Base-by-base conservation (phyloP, 2,329 filamentous ascomycete genomes). In the Kalmusia sp. region DNA sequence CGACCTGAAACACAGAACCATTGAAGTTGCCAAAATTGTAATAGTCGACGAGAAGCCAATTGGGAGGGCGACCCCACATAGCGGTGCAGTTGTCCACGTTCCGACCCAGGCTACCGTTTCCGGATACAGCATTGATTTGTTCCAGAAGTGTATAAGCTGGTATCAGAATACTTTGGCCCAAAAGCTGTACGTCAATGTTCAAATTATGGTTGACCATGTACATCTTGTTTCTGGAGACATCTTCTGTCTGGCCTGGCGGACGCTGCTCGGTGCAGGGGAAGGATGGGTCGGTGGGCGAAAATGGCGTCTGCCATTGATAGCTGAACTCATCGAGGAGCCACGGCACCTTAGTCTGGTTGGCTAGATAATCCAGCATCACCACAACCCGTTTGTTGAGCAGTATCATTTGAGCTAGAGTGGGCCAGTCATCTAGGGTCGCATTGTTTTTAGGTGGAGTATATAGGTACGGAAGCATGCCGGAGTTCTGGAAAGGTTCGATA, bases 191-290 rank as follows among this genome's bases (percentile, higher is more conserved):
- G 3, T 81, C 78, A 54, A 88, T 82, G 72, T 96, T 96, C 53
- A 96, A 82, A 70, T 97, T 97, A 78, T 97, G 93, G 75, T 97
- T 97, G 66, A 89, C 84, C 68, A 96, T 82, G 71, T 93, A 96
- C 75, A 96, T 81, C 37, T 87, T 82, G 25, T 87, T 79, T 52
- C 79, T 77, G 0, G 70, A 69, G 6, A 84, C 80, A 2, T 81
- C 75, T 0, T 71, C 67, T 2, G 77, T 65, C 52, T 96, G 77
- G 37, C 84, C 78, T 0, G 91, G 91, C 0, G 93, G 92, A 0
- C 93, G 87, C 69, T 96, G 85, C 31, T 87, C 81, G 0, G 79
- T 87, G 77, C 93, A 97, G 0, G 92, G 92, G 71, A 96, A 96
- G 0, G 73, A 71, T 3, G 86, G 76, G 64, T 87, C 75, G 0